phyloP scores from a whole-genome alignment of 2,329 filamentous ascomycete species.

The Zymoseptoria brevis region DNA sequence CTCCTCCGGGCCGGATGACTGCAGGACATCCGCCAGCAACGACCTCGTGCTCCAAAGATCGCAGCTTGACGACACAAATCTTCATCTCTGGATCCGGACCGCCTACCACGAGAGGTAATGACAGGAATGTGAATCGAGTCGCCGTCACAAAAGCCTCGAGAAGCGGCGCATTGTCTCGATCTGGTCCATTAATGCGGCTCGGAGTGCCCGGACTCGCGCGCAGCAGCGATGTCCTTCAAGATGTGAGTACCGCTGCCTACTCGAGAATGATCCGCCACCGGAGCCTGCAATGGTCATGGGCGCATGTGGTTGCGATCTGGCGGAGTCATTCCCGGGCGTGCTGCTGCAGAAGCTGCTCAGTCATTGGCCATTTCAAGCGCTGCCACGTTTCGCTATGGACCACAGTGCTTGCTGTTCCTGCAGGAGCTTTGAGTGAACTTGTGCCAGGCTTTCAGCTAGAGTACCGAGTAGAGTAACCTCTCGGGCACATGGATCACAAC shows the following conservation, averaged over 20 bases:
- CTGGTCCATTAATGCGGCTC: neutral
- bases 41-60: too few relatives aligned
- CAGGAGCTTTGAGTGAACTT: neutral
- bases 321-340: neutral
- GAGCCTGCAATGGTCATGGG: neutral
- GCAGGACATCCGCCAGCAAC: too few relatives aligned
- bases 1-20: too few relatives aligned
- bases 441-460: neutral
- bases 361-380: neutral
- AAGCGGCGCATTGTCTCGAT: neutral
- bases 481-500: neutral
- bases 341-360: neutral
- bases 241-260: too few relatives aligned
- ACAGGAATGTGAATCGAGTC: neutral
- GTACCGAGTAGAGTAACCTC: neutral
- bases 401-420: neutral
- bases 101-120: too few relatives aligned
- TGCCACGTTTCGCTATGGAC: neutral
- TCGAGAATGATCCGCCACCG: neutral
- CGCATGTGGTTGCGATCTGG: neutral
- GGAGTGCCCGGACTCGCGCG: neutral
- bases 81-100: too few relatives aligned
- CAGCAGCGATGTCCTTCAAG: neutral
- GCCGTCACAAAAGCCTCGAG: neutral
- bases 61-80: too few relatives aligned